phyloP scores from a whole-genome alignment of 192 early-diverging fungal species.

The Linnemannia zychae region DNA sequence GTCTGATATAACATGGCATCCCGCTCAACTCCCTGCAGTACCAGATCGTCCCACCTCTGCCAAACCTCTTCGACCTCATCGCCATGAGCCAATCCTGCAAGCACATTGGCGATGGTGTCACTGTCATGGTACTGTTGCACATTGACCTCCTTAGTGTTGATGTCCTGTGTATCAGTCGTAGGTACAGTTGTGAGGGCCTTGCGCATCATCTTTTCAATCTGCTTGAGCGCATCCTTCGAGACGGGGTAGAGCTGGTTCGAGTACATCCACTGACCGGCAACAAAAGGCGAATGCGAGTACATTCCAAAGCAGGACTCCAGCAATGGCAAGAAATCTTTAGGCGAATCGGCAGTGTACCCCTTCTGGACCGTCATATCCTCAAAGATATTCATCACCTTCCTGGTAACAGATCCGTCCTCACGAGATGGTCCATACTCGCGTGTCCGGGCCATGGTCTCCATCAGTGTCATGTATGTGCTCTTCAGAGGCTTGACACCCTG shows the following conservation, averaged over 20 bases:
- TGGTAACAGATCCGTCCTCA: slow-evolving; percentile 2
- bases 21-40: slow-evolving; percentile 33
- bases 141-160: background rate
- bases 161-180: background rate
- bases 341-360: slow-evolving; percentile 16
- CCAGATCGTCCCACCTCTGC: slow-evolving; percentile 40
- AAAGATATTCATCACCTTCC: slow-evolving; percentile 31
- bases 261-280: slow-evolving; percentile 47
- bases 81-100: slow-evolving; percentile 42
- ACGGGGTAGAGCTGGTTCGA: slow-evolving; percentile 44
- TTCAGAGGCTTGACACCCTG: slow-evolving; percentile 21
- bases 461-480: slow-evolving; percentile 29
- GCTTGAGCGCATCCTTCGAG: slow-evolving; percentile 8
- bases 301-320: slow-evolving; percentile 44
- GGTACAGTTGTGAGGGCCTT: background rate
- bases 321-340: slow-evolving; percentile 38
- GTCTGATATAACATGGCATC: slow-evolving; percentile 47
- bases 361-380: slow-evolving; percentile 25
- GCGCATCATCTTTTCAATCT: slow-evolving; percentile 37
- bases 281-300: slow-evolving; percentile 44
- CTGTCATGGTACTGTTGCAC: slow-evolving; percentile 30
- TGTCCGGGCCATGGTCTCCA: slow-evolving; percentile 38
- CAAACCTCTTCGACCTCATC: slow-evolving; percentile 35
- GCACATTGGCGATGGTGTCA: slow-evolving; percentile 23
- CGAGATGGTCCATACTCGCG: slow-evolving; percentile 33